Conservation (phyloP, 257 asterid species). For the Solanum raphanifolium region DNA sequence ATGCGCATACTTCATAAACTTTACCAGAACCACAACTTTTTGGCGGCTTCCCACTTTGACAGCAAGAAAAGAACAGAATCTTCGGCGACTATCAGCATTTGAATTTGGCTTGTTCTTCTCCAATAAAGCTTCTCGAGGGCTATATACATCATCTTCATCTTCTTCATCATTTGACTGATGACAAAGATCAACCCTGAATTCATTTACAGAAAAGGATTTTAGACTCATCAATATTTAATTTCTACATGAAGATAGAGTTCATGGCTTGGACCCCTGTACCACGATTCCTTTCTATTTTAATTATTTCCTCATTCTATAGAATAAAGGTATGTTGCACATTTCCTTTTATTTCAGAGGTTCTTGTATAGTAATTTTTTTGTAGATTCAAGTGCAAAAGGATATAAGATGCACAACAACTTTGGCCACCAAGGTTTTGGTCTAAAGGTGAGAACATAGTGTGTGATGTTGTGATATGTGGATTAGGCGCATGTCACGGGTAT, state of each 20-base stretch:
- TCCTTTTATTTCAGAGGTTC: background rate
- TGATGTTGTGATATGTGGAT: background rate
- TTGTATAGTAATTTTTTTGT: background rate
- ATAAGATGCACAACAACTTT: background rate
- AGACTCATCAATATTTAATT: background rate
- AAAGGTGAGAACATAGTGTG: background rate
- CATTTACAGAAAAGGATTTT: slow-evolving; percentile 4
- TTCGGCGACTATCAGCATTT: slow-evolving; percentile 27
- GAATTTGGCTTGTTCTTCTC: slow-evolving; percentile 44
- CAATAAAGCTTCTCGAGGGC: slow-evolving; percentile 53
- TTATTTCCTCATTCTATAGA: background rate
- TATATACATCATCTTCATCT: slow-evolving; percentile 71
- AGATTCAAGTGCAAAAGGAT: background rate
- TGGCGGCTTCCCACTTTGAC: slow-evolving; percentile 76
- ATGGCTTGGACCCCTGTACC: background rate
- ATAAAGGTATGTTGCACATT: background rate
- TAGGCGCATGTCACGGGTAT: background rate
- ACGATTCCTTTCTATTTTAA: background rate
- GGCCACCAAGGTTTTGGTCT: background rate
- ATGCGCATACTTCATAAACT: background rate
- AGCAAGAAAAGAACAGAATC: slow-evolving; percentile 51
- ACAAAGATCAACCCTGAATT: slow-evolving; percentile 92
- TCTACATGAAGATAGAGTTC: background rate
- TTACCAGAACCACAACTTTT: slow-evolving; percentile 79
- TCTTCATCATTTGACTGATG: slow-evolving; percentile 77